Base-by-base conservation (phyloP, 1,139 yeast genomes). In the Yamadazyma oceani region DNA sequence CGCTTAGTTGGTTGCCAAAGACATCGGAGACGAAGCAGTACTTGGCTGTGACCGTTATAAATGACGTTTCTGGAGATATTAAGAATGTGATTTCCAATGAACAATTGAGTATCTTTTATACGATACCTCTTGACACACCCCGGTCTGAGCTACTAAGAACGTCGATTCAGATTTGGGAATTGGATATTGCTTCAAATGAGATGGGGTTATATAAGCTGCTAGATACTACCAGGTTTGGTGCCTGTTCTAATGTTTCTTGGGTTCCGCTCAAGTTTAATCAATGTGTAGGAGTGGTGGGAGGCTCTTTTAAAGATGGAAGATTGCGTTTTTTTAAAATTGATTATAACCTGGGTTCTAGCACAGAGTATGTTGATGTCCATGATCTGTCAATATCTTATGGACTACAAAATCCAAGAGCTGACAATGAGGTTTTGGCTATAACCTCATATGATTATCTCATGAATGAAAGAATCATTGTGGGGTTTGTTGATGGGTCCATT, bases 401-500 rank as follows among this genome's bases (percentile, higher is more conserved):
- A 2, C 46, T 62, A 2, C 57, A 53, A 2, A 49, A 45, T 13
- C 45, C 47, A 17, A 39, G 48, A 10, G 35, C 41, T 3, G 36
- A 29, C 2, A 35, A 36, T 2, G 49, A 38, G 2, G 50, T 56
- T 6, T 38, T 51, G n/a, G 50, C 58, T 38, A 74, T 82, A 6
- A 68, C 80, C 1, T 61, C 80, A 13, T 75, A 71, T 46, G 85
- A 80, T 48, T 81, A 81, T 66, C 45, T 80, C 9, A 73, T 78
- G 4, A 52, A 67, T 4, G 64, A 69, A 2, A 64, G 61, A 7
- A 51, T 88, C 2, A 53, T 83, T 1, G 78, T 80, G 23, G 96
- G 95, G 0, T 72, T 82, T 6, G 60, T 70, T 1, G 76, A 78
- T 40, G 97, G 97, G 0, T 67, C 66, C 26, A 59, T 88, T 6